Base-by-base conservation (phyloP, 768 basidiomycete species). In the Naganishia antarctica region DNA sequence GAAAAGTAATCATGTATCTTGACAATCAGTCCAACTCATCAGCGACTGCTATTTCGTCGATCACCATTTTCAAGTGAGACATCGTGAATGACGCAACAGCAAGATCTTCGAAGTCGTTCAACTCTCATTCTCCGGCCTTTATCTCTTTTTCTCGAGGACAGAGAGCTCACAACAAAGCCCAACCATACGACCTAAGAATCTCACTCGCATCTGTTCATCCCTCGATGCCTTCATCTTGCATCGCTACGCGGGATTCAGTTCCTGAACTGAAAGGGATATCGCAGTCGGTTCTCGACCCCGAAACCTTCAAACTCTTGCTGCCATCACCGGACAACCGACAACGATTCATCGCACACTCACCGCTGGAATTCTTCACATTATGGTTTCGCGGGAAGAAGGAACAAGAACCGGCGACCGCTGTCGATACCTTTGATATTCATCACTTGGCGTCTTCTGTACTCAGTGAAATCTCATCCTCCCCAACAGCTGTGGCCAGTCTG, bases 401-500 rank as follows among this genome's bases (percentile, higher is more conserved):
- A 1, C 21, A 57, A 12, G 9, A 11, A 11, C 6, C 53, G 13
- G 34, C 34, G 34, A 12, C 37, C 5, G 37, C 53, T 16, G 4
- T 21, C n/a, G 23, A 34, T 4, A 18, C 43, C 6, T 37, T 57
- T 21, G 53, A 57, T 29, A 40, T 57, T 11, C 53, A 57, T 23
- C 53, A 25, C 53, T 25, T 57, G 4, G 4, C 37, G 2, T 57
- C 53, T 15, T 23, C 53, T 7, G 37, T 34, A 1, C 6, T 37
- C 5, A 21, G 13, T 25, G 21, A 57, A 57, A 16, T 57, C 3
- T 37, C 53, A 21, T 57, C 53, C 53, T 57, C 53, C 18, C 74
- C 74, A 4, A 51, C 68, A 4, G 63, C 67, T 7, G 63, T 71
- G 13, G 74, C 69, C 9, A 60, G 64, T 0, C 23, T 73, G 1